Conservation (phyloP, 2,329 filamentous ascomycete genomes). For the Neodidymelliopsis sp. region DNA sequence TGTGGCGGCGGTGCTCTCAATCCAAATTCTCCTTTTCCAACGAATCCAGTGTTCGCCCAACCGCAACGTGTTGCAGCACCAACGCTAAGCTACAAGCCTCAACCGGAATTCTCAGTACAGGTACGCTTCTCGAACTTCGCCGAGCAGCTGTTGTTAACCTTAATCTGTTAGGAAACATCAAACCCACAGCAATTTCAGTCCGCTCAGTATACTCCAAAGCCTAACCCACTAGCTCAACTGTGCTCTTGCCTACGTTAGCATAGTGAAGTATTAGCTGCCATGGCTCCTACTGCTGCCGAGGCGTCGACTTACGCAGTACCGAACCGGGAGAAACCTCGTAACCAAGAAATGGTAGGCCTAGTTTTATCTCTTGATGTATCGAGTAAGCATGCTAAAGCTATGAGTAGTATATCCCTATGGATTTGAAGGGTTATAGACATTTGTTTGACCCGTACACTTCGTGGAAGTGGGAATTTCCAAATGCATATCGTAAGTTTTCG, state of each 20-base stretch:
- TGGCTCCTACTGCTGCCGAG: slow-evolving; percentile 21
- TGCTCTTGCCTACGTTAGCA: slow-evolving; percentile 23
- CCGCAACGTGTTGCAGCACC: slow-evolving; percentile 16
- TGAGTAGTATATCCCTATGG: slow-evolving; percentile 6
- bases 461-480: slow-evolving; percentile 32
- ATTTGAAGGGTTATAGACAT: slow-evolving; percentile 31
- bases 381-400: neutral
- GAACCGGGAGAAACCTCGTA: neutral
- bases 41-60: slow-evolving; percentile 14
- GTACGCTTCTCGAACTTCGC: slow-evolving; percentile 17
- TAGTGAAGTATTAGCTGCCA: neutral
- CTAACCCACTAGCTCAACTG: slow-evolving; percentile 30
- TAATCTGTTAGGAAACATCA: slow-evolving; percentile 13
- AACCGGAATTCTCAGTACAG: slow-evolving; percentile 16
- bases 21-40: slow-evolving; percentile 20
- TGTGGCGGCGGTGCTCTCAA: slow-evolving; percentile 27
- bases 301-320: slow-evolving; percentile 22
- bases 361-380: neutral
- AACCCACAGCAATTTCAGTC: slow-evolving; percentile 14
- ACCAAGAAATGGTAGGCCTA: neutral
- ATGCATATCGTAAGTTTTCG: slow-evolving; percentile 31
- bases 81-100: slow-evolving; percentile 15
- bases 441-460: slow-evolving; percentile 31
- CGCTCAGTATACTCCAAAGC: slow-evolving; percentile 14
- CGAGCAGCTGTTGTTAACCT: neutral